These are phyloP conservation scores for Trametes elegans DNA, from an alignment of 768 basidiomycete species.

Conservation along the genomic window DNA sequence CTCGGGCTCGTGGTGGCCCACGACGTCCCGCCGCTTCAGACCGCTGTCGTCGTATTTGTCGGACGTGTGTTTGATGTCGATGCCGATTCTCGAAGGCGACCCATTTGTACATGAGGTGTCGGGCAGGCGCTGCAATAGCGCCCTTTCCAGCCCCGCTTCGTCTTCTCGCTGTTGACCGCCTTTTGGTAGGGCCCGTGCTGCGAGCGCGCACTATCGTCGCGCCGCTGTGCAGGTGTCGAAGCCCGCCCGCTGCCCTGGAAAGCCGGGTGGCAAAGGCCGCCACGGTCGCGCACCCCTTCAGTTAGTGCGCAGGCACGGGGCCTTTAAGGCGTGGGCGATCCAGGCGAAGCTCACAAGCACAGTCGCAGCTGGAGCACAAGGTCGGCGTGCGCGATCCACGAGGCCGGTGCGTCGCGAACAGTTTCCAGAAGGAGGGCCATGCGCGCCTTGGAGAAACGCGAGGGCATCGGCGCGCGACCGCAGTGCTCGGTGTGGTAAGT, in stretches of 20 bases:
- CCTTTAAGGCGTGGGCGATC: neutral
- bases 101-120: neutral
- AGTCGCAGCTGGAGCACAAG: neutral
- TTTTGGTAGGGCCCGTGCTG: neutral
- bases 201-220: slow-evolving; percentile 1
- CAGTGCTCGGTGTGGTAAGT: neutral
- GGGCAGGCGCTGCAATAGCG: neutral
- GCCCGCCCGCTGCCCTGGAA: neutral
- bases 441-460: neutral
- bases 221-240: too few species aligned
- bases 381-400: too few species aligned
- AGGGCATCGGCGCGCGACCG: neutral
- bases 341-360: neutral
- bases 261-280: neutral
- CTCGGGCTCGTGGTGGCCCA: too few species aligned
- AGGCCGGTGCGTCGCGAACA: too few species aligned
- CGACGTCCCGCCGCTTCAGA: neutral
- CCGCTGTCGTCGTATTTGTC: too few species aligned
- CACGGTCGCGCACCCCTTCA: neutral
- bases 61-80: neutral
- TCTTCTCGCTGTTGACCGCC: neutral
- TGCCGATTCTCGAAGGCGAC: neutral
- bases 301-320: slow-evolving; percentile 1
- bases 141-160: neutral
- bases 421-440: neutral